These are phyloP conservation scores for Fusarium nisikadoi DNA, from an alignment of 2,329 filamentous ascomycete genomes.

Conservation along the genomic window DNA sequence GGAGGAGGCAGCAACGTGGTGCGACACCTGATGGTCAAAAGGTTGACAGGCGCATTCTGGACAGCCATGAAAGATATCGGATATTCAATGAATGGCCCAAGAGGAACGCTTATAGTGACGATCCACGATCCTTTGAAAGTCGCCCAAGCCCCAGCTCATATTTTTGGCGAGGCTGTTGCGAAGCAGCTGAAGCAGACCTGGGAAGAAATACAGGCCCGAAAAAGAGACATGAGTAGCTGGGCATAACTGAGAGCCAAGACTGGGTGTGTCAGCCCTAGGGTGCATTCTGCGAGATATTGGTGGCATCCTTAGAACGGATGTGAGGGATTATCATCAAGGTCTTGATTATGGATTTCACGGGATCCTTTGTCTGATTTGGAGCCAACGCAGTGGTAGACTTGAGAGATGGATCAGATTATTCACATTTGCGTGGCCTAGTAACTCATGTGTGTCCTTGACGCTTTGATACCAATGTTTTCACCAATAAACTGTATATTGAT, in stretches of 20 bases:
- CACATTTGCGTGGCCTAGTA: not conserved
- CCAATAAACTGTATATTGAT: not conserved
- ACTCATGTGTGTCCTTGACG: not conserved
- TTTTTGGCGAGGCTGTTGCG: slow-evolving; percentile 39
- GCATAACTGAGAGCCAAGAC: not conserved
- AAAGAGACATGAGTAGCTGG: not conserved
- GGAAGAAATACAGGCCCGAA: slow-evolving; percentile 13
- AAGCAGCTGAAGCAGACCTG: slow-evolving; percentile 30
- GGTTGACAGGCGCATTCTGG: slow-evolving; percentile 45
- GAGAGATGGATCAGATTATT: not conserved
- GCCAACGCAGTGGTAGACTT: not conserved
- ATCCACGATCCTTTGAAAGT: slow-evolving; percentile 29
- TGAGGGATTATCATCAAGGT: not conserved
- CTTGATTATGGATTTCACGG: not conserved
- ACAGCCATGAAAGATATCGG: slow-evolving; percentile 43
- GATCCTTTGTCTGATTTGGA: not conserved
- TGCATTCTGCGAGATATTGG: not conserved
- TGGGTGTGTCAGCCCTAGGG: not conserved
- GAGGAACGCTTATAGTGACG: slow-evolving; percentile 35
- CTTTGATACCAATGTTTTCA: not conserved
- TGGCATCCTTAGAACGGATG: not conserved
- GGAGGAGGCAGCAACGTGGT: slow-evolving; percentile 40
- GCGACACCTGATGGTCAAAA: slow-evolving; percentile 37
- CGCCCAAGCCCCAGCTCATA: slow-evolving; percentile 33
- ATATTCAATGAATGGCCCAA: slow-evolving; percentile 30